Evolutionary conservation across 2,329 filamentous ascomycete species (phyloP).

Genomic region (Talaromyces sp.): DNA sequence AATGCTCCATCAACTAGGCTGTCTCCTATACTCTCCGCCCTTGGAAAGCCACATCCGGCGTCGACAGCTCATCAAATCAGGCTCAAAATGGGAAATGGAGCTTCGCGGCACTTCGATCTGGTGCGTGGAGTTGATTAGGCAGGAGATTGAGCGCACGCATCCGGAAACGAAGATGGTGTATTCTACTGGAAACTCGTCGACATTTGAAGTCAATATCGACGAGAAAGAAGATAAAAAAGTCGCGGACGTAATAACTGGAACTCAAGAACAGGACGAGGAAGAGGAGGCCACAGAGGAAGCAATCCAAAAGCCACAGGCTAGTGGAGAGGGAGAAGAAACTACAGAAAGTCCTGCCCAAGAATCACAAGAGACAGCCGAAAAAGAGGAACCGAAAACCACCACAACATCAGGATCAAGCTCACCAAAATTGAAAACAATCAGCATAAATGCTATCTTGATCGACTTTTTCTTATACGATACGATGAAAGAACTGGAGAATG

Average conservation of each 20-base stretch:
- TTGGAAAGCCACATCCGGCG: conserved; percentile 68
- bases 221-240: neutral
- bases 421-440: conserved; percentile 31
- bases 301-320: neutral
- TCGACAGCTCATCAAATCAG: conserved; percentile 64
- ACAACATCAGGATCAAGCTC: neutral
- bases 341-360: conserved; percentile 2
- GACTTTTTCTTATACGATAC: conserved; percentile 97
- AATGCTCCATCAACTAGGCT: conserved; percentile 78
- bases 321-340: conserved; percentile 9
- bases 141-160: conserved; percentile 72
- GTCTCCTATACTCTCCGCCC: conserved; percentile 77
- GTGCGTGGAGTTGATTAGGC: conserved; percentile 84
- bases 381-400: neutral
- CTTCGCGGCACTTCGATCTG: conserved; percentile 91
- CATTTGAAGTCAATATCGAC: neutral
- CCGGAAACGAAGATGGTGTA: conserved; percentile 49
- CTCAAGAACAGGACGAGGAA: neutral
- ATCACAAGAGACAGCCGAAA: too few relatives aligned
- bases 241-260: neutral
- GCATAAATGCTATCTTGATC: conserved; percentile 82
- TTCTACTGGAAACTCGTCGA: conserved; percentile 13
- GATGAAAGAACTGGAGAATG: conserved; percentile 77
- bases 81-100: conserved; percentile 78
- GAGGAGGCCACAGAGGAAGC: conserved; percentile 15